A percentile compares a stretch with the other conserved stretches of the same genome.
Conservation (phyloP, 1,284 basidiomycete genomes). For the Rhodotorula sp. region DNA sequence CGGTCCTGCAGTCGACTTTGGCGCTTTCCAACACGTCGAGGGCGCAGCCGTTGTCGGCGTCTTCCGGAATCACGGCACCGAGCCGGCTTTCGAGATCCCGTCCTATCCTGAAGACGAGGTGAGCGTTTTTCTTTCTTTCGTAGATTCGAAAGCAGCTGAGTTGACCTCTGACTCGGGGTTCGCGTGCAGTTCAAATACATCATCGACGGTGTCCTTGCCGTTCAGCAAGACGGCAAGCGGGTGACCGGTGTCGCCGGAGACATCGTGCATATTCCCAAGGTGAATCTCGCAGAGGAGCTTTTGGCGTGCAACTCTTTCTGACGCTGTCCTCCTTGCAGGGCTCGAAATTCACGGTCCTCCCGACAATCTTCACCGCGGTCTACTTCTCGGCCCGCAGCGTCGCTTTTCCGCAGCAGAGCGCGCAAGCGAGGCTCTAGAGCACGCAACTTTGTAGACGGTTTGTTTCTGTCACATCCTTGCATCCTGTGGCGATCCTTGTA, state of each 20-base stretch:
- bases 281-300: neutral
- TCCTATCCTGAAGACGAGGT: slow-evolving; percentile 7
- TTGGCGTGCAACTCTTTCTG: neutral
- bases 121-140: neutral
- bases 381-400: neutral
- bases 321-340: neutral
- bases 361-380: slow-evolving; percentile 6
- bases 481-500: too few species aligned
- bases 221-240: neutral
- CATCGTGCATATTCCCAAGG: slow-evolving; percentile 4
- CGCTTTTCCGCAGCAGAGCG: neutral
- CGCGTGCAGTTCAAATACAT: slow-evolving; percentile 5
- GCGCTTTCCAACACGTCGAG: neutral
- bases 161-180: too few species aligned
- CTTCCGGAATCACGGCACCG: neutral
- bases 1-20: neutral
- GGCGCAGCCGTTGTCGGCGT: neutral
- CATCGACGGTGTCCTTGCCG: neutral
- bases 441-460: too few species aligned
- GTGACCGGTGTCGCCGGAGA: neutral
- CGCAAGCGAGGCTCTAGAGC: too few species aligned
- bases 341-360: neutral
- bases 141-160: neutral
- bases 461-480: too few species aligned
- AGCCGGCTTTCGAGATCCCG: slow-evolving; percentile 1